Evolutionary conservation across 768 basidiomycete species (phyloP), one percentile per base, ranked within the genome.

Genomic region (Kwoniella europaea): DNA sequence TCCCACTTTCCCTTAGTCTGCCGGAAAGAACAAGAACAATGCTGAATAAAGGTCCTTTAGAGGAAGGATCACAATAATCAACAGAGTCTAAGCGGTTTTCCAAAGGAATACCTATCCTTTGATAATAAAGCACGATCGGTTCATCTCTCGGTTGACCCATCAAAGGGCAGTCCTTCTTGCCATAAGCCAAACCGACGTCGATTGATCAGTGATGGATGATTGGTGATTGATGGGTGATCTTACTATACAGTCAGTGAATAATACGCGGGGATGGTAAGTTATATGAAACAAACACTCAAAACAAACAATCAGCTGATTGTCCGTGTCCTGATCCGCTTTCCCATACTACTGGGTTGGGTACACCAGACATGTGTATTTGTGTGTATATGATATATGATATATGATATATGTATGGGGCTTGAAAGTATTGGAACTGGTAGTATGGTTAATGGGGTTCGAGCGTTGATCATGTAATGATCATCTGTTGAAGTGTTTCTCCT

Each of bases 271-370:
- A 35, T 35, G 7, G 7, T 9, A 24, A 24, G 24, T 24, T 24
- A 35, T 35, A 35, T 35, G 35, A 35, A 35, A 35, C 35, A 35
- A 35, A 35, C 35, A 50, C 46, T 9, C 18, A 13, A 18, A 50
- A 50, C 46, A 18, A 35, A 56, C 27, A 27, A 58, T 58, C 57
- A 58, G 57, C 57, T 58, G 57, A 58, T 58, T 58, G 54, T 55
- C 24, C 54, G 57, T 58, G n/a, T n/a, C 20, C 54, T 6, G 4
- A 22, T 22, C 20, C 10, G n/a, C 35, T n/a, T 55, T 20, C 5
- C n/a, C 24, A n/a, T 24, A 22, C 24, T 22, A 20, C 15, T 18
- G 24, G 13, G n/a, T n/a, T 55, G 54, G 10, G 18, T 18, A 13
- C 18, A 50, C 12, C 13, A 50, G 2, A 18, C 46, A 50, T 50